Evolutionary conservation across 1,139 yeast species (phyloP), one percentile per base, ranked within the genome.

Genomic region (Kodamaea suecica): DNA sequence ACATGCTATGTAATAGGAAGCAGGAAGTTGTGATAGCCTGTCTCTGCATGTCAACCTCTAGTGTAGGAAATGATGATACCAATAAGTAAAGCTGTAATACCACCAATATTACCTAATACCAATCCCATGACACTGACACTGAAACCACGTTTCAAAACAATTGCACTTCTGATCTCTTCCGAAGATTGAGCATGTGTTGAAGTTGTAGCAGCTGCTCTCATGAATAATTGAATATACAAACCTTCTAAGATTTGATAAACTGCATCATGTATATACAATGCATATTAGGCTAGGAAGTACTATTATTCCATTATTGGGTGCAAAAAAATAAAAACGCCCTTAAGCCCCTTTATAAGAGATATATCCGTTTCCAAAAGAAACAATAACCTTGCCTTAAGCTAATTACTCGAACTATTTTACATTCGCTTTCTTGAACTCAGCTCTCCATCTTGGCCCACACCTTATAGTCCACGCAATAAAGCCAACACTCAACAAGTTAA

Each of bases 1-100:
- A 1, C 74, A 73, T 2, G 73, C 70, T 34, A 64, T 57, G 73
- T 61, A 13, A 68, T 65, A 0, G 73, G 72, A 20, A 65, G 42
- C 10, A 68, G 44, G 38, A 60, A 68, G 41, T 60, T 60, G 35
- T 57, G 60, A 39, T 63, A 64, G 0, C 70, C 69, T 30, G 53
- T 52, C 27, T 42, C 50, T 1, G 43, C 41, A 2, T 66, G 56
- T 1, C 56, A 50, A 0, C 63, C 61, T 28, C 58, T 44, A 0
- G 53, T 38, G 36, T 64, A 57, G 0, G 69, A 49, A n/a, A 68
- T 66, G 10, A 67, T 62, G 4, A 68, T 55, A 3, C 73, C 73
- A 32, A 68, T 52, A 4, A 66, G 27, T 11, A 66, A 41, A 0
- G 74, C 73, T 2, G 62, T 52, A 4, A 69, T 45, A 1, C 73